Base-by-base conservation (phyloP, 345 rosid species). In the Erysimum cheiranthoides region DNA sequence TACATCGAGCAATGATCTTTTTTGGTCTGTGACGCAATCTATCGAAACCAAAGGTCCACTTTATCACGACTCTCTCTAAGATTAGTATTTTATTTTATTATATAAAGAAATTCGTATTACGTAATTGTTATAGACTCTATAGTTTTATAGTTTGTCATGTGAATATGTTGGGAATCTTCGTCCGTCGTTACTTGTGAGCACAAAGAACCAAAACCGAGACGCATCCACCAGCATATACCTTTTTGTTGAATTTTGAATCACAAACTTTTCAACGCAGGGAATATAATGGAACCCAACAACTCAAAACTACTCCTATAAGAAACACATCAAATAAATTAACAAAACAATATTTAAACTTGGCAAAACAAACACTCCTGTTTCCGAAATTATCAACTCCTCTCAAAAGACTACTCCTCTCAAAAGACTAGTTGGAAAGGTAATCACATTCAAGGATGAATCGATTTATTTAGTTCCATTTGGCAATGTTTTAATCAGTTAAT, bases 181-280 rank as follows among this genome's bases (percentile, higher is more conserved):
- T 39, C 66, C 43, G 34, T 49, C 42, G 40, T 74, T 56, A 74
- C 72, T 45, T 66, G 78, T 47, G 42, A 46, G 73, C 73, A 74
- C 73, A 74, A 66, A 57, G 25, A 40, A 67, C 61, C 34, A 36
- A 49, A 58, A 67, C 61, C 73, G 3, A 75, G 14, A 39, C 62
- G 73, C 45, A 75, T 49, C 61, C 35, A 67, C 53, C 28, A 67
- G 68, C 73, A 67, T 75, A 58, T 67, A 5, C 73, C 53, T 13
- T 50, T 39, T 30, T 10, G 14, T 25, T 12, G 17, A 42, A 30
- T 61, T 51, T 30, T 8, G 25, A 38, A 62, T 38, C 18, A 38
- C 42, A 17, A 39, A 62, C 5, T 52, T 47, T 47, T 74, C 72
- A 66, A 74, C 58, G 72, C 59, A 35, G 17, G 16, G 12, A 66